Evolutionary conservation across 1,139 yeast genomes (phyloP), one percentile per base, ranked within the genome.

Genomic region (Nakaseomyces nivariensis): DNA sequence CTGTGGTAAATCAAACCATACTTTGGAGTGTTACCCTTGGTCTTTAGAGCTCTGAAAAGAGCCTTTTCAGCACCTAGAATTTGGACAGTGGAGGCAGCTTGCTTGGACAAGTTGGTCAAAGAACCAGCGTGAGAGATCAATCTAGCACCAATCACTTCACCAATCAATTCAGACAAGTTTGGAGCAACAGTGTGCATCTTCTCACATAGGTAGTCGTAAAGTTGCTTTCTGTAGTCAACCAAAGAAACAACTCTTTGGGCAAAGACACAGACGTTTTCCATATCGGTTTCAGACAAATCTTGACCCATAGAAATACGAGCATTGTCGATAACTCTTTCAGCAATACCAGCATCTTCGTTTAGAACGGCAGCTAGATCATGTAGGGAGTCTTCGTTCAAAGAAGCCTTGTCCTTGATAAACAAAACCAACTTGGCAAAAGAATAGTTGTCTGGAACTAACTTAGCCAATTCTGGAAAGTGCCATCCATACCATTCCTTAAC

Each of bases 401-500:
- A 78, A 52, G 89, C 75, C 77, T 94, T 94, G 74, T 92, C 96
- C 73, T 82, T 80, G 67, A 92, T 87, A 72, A 77, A 77, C 58
- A 89, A 74, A 55, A 89, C 88, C 58, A 90, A 78, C 70, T 78
- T 82, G 62, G 96, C 96, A 71, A 80, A 92, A 58, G 79, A 76
- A 72, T 86, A 85, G 76, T 90, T 90, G 74, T 92, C 98, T 60
- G 88, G 83, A 56, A 89, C 92, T 69, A 92, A 79, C 74, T 88
- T 89, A 62, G 97, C 96, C 76, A 92, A 81, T 75, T 92, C 98
- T 52, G 98, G 98, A 82, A 92, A 92, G 72, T 92, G 98, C 98
- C 98, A 92, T 60, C 97, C 97, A 73, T 92, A 92, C 98, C 98
- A 92, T 75, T 92, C 98, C 78, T 92, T 92, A 67, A 87, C 90